These are phyloP conservation scores for Clavaria fumosa DNA, from an alignment of 768 basidiomycete species.

Conservation along the genomic window DNA sequence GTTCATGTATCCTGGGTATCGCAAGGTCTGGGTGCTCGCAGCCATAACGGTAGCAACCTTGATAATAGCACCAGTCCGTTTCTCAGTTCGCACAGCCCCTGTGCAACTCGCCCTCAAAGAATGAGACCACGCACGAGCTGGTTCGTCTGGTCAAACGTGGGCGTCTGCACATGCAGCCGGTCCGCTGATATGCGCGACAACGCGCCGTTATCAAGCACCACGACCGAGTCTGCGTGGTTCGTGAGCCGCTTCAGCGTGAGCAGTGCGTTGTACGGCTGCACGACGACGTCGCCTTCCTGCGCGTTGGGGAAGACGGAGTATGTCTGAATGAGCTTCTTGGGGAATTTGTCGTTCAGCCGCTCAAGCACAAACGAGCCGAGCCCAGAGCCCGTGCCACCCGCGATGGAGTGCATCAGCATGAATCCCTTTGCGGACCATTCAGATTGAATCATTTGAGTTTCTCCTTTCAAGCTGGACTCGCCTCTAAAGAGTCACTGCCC, in stretches of 20 bases:
- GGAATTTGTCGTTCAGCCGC: constrained; percentile 92
- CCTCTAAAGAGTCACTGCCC: constrained; percentile 93
- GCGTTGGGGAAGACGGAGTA: constrained; percentile 97
- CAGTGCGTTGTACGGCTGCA: constrained; percentile 95
- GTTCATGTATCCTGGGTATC: constrained; percentile 99
- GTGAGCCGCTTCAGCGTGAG: constrained; percentile 86
- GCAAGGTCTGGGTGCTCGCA: constrained; percentile 89
- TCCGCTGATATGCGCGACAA: constrained; percentile 87
- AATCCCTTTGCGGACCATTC: no score
- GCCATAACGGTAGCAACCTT: constrained; percentile 98
- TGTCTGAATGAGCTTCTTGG: constrained; percentile 97
- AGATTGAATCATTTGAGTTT: no score
- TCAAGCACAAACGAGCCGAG: constrained; percentile 97
- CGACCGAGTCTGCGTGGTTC: constrained; percentile 93
- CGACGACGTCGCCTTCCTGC: constrained; percentile 90
- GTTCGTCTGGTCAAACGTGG: constrained; percentile 84
- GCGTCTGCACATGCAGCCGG: constrained; percentile 74
- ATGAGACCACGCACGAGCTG: constrained; percentile 61
- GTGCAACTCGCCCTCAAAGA: no score
- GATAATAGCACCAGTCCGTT: constrained; percentile 1
- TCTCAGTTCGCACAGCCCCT: no score
- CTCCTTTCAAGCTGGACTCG: no score
- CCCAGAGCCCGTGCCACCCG: constrained; percentile 96
- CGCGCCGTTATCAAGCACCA: constrained; percentile 94
- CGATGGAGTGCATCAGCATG: constrained; percentile 98